Evolutionary conservation across 176 grass and related monocot genomes (phyloP).

Genomic region (Elaeis guineensis): DNA sequence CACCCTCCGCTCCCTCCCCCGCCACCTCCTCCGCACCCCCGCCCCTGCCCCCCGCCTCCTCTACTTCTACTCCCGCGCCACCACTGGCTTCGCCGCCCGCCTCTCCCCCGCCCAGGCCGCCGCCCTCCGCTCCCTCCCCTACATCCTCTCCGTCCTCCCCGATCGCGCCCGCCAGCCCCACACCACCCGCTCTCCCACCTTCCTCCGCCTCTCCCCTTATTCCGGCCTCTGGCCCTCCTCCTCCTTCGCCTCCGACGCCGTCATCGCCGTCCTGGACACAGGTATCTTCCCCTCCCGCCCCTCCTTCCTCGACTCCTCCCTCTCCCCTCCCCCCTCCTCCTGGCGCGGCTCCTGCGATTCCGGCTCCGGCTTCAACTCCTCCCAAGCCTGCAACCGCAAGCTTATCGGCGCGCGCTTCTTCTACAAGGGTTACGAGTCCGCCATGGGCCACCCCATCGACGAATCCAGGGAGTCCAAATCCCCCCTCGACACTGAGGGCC

Average conservation of each 20-base stretch:
- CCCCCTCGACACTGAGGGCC: constrained; percentile 70
- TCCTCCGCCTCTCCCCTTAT: constrained; percentile 41
- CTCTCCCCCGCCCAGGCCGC: constrained; percentile 39
- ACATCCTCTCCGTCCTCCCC: constrained; percentile 44
- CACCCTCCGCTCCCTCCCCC: constrained; percentile 10
- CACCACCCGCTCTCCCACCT: constrained; percentile 52
- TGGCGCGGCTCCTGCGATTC: constrained; percentile 24
- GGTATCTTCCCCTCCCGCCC: constrained; percentile 44
- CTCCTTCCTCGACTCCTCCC: constrained; percentile 39
- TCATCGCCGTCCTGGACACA: constrained; percentile 67
- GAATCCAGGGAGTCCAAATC: constrained; percentile 60
- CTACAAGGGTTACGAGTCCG: constrained; percentile 63
- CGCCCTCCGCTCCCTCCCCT: constrained; percentile 21
- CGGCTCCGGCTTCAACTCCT: constrained; percentile 42
- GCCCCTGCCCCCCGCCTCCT: constrained; percentile 4
- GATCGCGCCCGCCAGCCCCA: constrained; percentile 48
- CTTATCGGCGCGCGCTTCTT: constrained; percentile 74
- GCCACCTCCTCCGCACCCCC: background rate
- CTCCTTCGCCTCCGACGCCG: constrained; percentile 11
- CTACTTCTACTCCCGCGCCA: constrained; percentile 18
- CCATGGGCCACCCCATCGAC: constrained; percentile 39
- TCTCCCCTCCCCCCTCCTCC: constrained; percentile 11
- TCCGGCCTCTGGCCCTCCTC: constrained; percentile 51
- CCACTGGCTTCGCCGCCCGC: constrained; percentile 47
- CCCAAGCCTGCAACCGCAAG: constrained; percentile 57